These are phyloP conservation scores for Arthrobotrys pseudoclavata DNA, from an alignment of 2,329 filamentous ascomycete species.

Conservation along the genomic window DNA sequence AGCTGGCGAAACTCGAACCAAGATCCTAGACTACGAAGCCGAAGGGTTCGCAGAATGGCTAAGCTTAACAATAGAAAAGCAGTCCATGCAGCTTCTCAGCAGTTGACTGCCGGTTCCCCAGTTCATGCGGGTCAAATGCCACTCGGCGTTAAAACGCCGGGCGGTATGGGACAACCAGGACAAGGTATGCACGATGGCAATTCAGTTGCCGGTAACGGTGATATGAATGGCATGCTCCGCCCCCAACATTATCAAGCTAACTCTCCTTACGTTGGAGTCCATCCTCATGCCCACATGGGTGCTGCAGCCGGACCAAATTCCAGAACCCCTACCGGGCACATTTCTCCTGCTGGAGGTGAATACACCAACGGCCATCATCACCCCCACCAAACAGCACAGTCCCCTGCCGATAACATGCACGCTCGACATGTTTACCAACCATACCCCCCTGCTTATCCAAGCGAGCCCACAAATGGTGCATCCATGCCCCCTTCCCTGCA, in stretches of 20 bases:
- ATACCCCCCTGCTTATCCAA: slow-evolving; percentile 76
- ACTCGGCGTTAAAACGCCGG: slow-evolving; percentile 47
- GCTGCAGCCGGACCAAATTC: slow-evolving; percentile 61
- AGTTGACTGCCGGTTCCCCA: slow-evolving; percentile 62
- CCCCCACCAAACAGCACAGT: slow-evolving; percentile 76
- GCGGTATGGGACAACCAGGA: slow-evolving; percentile 59
- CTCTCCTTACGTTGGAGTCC: slow-evolving; percentile 62
- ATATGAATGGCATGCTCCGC: slow-evolving; percentile 63
- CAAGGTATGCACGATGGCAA: slow-evolving; percentile 60
- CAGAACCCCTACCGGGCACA: slow-evolving; percentile 63
- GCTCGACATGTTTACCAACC: slow-evolving; percentile 80
- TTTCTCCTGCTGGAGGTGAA: slow-evolving; percentile 63
- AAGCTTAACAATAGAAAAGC: slow-evolving; percentile 92
- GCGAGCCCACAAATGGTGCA: slow-evolving; percentile 71
- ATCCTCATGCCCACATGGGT: slow-evolving; percentile 62
- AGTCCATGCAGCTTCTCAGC: slow-evolving; percentile 73
- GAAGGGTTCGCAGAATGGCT: slow-evolving; percentile 92
- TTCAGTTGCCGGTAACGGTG: slow-evolving; percentile 61
- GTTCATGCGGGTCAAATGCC: slow-evolving; percentile 61
- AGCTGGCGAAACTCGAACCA: slow-evolving; percentile 99
- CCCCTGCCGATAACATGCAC: slow-evolving; percentile 76
- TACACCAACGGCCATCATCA: slow-evolving; percentile 73
- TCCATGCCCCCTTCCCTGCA: slow-evolving; percentile 74
- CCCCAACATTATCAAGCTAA: slow-evolving; percentile 63
- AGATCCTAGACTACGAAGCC: slow-evolving; percentile 88